phyloP scores from a whole-genome alignment of 2,329 filamentous ascomycete genomes.

The Ilyonectria mors-panacis region DNA sequence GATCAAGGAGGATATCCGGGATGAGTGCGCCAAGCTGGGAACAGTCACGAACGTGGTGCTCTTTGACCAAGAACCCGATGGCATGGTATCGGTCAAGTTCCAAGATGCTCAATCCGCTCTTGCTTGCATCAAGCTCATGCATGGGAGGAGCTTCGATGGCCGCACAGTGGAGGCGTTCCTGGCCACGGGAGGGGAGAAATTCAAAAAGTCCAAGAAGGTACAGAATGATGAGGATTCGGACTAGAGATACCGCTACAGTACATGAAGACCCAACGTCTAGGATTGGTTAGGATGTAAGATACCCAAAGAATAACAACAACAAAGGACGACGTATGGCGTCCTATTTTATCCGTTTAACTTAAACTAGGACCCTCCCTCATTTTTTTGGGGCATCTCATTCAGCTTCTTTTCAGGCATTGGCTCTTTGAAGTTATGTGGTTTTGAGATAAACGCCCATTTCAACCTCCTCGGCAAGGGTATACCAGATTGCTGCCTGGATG shows the following conservation, averaged over 20 bases:
- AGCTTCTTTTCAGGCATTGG: neutral
- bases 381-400: neutral
- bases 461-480: conserved; percentile 64
- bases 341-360: neutral
- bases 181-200: conserved; percentile 79
- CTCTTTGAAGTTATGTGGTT: conserved; percentile 20
- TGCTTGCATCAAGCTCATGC: conserved; percentile 81
- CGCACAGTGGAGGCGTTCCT: conserved; percentile 80
- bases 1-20: conserved; percentile 94
- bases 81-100: conserved; percentile 90
- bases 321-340: conserved; percentile 16
- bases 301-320: conserved; percentile 39
- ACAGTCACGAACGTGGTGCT: conserved; percentile 92
- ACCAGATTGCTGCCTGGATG: conserved; percentile 83
- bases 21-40: conserved; percentile 90
- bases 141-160: conserved; percentile 85
- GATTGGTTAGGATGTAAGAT: conserved; percentile 46
- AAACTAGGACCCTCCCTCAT: neutral
- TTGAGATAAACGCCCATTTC: conserved; percentile 49
- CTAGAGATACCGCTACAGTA: conserved; percentile 30
- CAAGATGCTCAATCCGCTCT: conserved; percentile 77
- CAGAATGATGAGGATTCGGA: conserved; percentile 61
- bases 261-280: conserved; percentile 19
- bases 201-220: conserved; percentile 76
- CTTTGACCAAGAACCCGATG: conserved; percentile 88